A percentile compares a stretch with the other conserved stretches of the same genome.
These are phyloP conservation scores for Myxozyma mucilagina DNA, from an alignment of 805 yeast species.

Conservation along the genomic window DNA sequence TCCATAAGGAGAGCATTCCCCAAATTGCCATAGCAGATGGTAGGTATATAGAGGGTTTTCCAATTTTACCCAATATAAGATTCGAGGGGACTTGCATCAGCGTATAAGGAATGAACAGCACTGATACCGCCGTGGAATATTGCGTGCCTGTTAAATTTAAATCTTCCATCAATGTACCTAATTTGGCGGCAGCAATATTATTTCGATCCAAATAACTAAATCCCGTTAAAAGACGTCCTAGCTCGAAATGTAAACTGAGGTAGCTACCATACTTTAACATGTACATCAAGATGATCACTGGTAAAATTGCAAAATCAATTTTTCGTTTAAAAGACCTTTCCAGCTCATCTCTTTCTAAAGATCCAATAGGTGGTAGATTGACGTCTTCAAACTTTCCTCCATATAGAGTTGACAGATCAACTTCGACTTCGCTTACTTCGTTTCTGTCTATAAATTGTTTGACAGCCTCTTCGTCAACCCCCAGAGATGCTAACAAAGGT, in stretches of 20 bases:
- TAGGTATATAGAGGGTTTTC: conserved; percentile 54
- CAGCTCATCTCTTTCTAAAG: conserved; percentile 48
- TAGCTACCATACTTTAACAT: conserved; percentile 44
- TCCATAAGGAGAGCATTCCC: conserved; percentile 50
- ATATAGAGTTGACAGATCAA: conserved; percentile 12
- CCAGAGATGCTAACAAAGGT: background rate
- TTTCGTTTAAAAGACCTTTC: conserved; percentile 48
- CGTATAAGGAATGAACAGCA: conserved; percentile 52
- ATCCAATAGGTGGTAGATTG: conserved; percentile 29
- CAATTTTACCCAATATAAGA: conserved; percentile 49
- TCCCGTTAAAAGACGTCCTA: no score
- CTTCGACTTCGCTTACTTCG: conserved; percentile 3
- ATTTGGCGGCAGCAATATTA: conserved; percentile 51
- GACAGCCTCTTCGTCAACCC: conserved; percentile 2
- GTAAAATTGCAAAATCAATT: conserved; percentile 52
- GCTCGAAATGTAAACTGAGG: conserved; percentile 7
- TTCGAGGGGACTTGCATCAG: conserved; percentile 54
- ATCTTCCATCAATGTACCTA: conserved; percentile 47
- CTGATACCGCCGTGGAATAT: conserved; percentile 50
- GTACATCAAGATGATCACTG: conserved; percentile 53
- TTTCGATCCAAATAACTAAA: conserved; percentile 47
- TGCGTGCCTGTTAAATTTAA: conserved; percentile 46
- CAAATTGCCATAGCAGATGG: conserved; percentile 51
- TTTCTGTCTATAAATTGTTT: background rate
- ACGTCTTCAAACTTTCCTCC: conserved; percentile 32